Base-by-base conservation (phyloP, 1,284 basidiomycete genomes). In the Mycena sp. region DNA sequence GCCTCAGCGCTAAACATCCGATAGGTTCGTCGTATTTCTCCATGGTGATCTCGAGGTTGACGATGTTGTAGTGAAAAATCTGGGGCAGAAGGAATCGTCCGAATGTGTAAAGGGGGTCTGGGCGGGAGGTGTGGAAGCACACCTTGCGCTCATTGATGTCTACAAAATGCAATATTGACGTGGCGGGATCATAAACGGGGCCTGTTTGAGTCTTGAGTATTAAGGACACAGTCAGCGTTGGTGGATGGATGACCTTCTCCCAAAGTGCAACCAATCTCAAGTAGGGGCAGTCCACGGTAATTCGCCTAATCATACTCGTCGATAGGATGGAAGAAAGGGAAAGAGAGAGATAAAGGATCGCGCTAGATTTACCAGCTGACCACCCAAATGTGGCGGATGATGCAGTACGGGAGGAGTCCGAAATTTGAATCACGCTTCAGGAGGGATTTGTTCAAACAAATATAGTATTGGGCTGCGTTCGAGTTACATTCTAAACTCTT, bases 141-240 rank as follows among this genome's bases (percentile, higher is more conserved):
- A 84, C 88, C 79, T 85, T 86, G 64, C 82, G 80, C 70, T 85
- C 81, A 41, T 78, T 73, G 49, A 90, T 91, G 69, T 91, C 88
- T 25, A 91, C 85, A 71, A 91, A 91, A 72, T 90, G 88, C 37
- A 91, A 71, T 21, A 76, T 81, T 12, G 78, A 79, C 2, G 84
- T 85, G 48, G 69, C 70, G 21, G 81, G 72, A 67, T 90, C 88
- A 71, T 87, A 90, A 4, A 91, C 61, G 4, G 89, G 89, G 35
- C 84, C 88, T 90, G 64, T 12, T 28, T 26, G n/a, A 43, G 51
- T 35, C 41, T 61, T 90, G 88, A 64, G 58, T 45, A 37, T 19
- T 40, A 29, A 53, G 48, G 26, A 23, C 51, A 51, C 50, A 69
- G 37, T 35, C 53, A 44, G n/a, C 17, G n/a, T 46, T 32, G 25